Evolutionary conservation across 768 basidiomycete species (phyloP).

Genomic region (Tylopilus subfusipes): DNA sequence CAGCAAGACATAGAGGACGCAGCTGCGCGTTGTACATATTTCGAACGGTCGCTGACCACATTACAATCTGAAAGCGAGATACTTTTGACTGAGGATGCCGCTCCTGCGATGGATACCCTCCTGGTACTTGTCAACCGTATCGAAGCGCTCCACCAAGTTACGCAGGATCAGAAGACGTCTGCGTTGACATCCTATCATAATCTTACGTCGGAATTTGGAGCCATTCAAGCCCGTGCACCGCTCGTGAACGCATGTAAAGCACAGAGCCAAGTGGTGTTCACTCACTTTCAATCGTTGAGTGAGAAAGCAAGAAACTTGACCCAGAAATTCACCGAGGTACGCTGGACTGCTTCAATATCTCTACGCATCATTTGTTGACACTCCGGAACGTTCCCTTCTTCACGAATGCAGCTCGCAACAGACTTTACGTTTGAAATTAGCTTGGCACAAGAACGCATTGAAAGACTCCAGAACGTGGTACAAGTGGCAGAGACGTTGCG

Average conservation of each 20-base stretch:
- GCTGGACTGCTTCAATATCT: background rate
- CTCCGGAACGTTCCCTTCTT: background rate
- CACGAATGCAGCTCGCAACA: constrained; percentile 6
- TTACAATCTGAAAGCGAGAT: constrained; percentile 2
- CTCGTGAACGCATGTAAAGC: constrained; percentile 6
- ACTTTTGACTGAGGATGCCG: background rate
- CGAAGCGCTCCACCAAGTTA: constrained; percentile 5
- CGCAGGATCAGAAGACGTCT: background rate
- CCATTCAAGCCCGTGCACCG: background rate
- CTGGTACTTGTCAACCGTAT: constrained; percentile 1
- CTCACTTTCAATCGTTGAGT: constrained; percentile 2
- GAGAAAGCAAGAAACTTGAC: constrained; percentile 12
- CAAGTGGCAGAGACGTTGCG: background rate
- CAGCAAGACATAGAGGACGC: constrained; percentile 7
- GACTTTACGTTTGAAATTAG: constrained; percentile 11
- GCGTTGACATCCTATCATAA: background rate
- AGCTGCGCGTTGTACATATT: background rate
- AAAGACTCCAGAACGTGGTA: background rate
- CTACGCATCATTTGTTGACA: too few species aligned
- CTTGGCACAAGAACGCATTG: background rate
- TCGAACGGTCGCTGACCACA: background rate
- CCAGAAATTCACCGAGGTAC: constrained; percentile 4
- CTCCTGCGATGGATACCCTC: constrained; percentile 6
- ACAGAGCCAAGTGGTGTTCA: constrained; percentile 4
- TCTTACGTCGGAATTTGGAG: constrained; percentile 1